These are phyloP conservation scores for Citrus unshiu DNA, from an alignment of 345 rosid species.

Conservation along the genomic window DNA sequence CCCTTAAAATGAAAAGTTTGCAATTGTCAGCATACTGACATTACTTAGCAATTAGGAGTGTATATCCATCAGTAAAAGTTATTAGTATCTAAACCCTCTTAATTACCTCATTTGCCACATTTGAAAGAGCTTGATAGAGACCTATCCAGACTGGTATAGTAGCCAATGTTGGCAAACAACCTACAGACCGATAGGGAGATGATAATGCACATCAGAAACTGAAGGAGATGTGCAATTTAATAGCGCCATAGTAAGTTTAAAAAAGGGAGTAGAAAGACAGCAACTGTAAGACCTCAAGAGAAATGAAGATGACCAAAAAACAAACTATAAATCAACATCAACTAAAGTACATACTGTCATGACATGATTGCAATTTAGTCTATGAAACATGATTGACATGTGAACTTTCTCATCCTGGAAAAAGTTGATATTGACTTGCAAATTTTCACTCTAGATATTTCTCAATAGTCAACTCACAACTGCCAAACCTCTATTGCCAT, in stretches of 20 bases:
- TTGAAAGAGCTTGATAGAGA: slow-evolving; percentile 96
- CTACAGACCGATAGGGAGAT: slow-evolving; percentile 33
- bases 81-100: neutral
- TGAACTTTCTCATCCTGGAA: neutral
- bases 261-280: neutral
- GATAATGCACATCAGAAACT: slow-evolving; percentile 14
- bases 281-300: neutral
- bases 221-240: slow-evolving; percentile 2
- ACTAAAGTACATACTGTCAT: neutral
- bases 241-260: neutral
- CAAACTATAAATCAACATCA: neutral
- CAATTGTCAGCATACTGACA: slow-evolving; percentile 15
- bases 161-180: slow-evolving; percentile 92
- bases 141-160: slow-evolving; percentile 98
- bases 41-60: neutral
- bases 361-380: neutral
- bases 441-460: neutral
- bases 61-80: neutral
- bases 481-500: neutral
- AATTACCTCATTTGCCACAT: slow-evolving; percentile 93
- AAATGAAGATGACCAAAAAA: neutral
- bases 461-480: neutral
- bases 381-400: neutral
- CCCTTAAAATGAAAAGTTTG: slow-evolving; percentile 47
- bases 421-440: neutral